Evolutionary conservation across 257 asterid genomes (phyloP).

Genomic region (Leonotis leonurus): DNA sequence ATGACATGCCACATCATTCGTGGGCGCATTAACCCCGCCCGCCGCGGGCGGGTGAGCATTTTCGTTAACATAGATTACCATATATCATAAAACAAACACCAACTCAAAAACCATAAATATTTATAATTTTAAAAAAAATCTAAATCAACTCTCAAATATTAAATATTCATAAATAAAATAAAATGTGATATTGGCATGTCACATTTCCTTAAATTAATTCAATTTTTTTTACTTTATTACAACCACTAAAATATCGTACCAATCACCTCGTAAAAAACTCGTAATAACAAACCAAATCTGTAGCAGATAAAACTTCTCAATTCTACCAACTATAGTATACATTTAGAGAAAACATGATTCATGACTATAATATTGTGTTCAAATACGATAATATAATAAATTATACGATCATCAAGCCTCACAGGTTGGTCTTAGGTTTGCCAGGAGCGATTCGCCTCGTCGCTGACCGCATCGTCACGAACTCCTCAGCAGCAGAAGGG

Average conservation of each 20-base stretch:
- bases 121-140: too few relatives aligned
- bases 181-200: too few relatives aligned
- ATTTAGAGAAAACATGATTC: neutral
- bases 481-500: slow-evolving; percentile 97
- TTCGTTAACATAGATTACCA: too few relatives aligned
- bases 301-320: neutral
- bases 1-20: too few relatives aligned
- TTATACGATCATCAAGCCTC: neutral
- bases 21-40: too few relatives aligned
- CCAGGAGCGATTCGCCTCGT: slow-evolving; percentile 49
- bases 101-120: too few relatives aligned
- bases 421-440: slow-evolving; percentile 62
- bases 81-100: too few relatives aligned
- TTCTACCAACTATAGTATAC: neutral
- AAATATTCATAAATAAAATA: too few relatives aligned
- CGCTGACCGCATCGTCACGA: slow-evolving; percentile 81
- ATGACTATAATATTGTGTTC: neutral
- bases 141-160: too few relatives aligned
- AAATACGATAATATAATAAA: neutral
- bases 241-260: neutral
- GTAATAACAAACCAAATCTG: neutral
- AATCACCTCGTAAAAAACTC: neutral
- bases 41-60: too few relatives aligned
- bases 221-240: too few relatives aligned
- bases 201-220: too few relatives aligned